A percentile compares a stretch with the other conserved stretches of the same genome.
phyloP scores from a whole-genome alignment of 1,139 yeast species.

The Zygoascus sp. region DNA sequence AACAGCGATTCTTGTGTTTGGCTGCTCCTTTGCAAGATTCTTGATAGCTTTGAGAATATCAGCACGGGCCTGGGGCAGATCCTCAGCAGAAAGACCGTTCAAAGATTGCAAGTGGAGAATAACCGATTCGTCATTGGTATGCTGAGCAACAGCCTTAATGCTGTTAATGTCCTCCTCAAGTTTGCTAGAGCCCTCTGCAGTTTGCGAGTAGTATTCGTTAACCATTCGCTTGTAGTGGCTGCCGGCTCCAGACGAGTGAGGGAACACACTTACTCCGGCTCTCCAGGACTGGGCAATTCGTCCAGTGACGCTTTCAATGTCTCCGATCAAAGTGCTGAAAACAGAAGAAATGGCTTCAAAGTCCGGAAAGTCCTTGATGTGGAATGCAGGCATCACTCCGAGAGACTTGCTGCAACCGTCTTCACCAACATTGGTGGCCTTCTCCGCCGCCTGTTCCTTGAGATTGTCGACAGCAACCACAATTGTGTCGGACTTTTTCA shows the following conservation, averaged over 20 bases:
- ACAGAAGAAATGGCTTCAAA: conserved; percentile 5
- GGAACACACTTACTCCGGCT: conserved; percentile 1
- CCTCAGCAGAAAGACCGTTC: conserved; percentile 11
- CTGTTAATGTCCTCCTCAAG: conserved; percentile 2
- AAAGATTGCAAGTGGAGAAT: conserved; percentile 14
- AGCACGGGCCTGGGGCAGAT: conserved; percentile 13
- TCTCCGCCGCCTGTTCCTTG: conserved; percentile 2
- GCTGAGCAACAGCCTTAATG: conserved; percentile 5
- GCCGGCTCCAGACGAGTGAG: neutral
- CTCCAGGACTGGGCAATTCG: conserved; percentile 19
- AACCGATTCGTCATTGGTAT: conserved; percentile 3
- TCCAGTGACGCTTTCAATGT: conserved; percentile 19
- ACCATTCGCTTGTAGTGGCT: neutral
- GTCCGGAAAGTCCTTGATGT: conserved; percentile 21
- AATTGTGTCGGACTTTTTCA: conserved; percentile 15
- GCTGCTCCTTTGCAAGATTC: conserved; percentile 14
- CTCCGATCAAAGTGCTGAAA: conserved; percentile 16
- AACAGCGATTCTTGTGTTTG: conserved; percentile 19
- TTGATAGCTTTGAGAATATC: conserved; percentile 10
- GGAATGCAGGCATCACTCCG: conserved; percentile 23
- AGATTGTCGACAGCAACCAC: conserved; percentile 26
- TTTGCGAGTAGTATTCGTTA: neutral
- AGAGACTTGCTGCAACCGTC: conserved; percentile 12
- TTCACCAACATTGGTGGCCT: too few species aligned
- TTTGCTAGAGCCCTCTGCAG: neutral